Conservation (phyloP, 2,329 filamentous ascomycete genomes). For the Colletotrichum sp. region DNA sequence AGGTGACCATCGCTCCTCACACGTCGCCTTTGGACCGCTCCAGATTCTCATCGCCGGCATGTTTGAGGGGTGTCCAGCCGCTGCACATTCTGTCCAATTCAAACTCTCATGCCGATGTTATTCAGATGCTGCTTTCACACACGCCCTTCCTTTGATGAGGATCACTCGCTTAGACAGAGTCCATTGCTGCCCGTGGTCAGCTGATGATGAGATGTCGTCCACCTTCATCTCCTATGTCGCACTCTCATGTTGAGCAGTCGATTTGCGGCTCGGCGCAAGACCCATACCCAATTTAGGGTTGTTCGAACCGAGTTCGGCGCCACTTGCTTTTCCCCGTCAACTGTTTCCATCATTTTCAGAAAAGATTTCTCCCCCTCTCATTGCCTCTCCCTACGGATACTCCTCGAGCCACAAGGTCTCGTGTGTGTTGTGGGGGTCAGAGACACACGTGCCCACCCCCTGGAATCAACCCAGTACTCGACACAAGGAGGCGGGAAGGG, state of each 20-base stretch:
- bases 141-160: not conserved
- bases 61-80: not conserved
- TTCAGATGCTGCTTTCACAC: not conserved
- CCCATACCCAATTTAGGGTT: not conserved
- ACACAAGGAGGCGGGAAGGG: not conserved
- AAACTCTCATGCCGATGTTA: not conserved
- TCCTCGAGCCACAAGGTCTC: not conserved
- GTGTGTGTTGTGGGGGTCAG: not conserved
- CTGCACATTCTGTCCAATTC: not conserved
- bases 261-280: constrained; percentile 3
- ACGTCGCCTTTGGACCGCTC: not conserved
- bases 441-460: not conserved
- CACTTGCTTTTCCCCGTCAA: not conserved
- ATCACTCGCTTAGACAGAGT: not conserved
- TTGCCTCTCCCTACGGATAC: not conserved
- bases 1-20: not conserved
- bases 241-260: not conserved
- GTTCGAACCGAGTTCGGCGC: not conserved
- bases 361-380: not conserved
- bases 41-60: not conserved
- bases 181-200: not conserved
- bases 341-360: not conserved
- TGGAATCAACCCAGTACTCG: not conserved
- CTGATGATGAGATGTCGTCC: not conserved
- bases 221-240: constrained; percentile 5